Evolutionary conservation across 148 eudicot species (phyloP), one percentile per base, ranked within the genome.

Genomic region (Nyssa sinensis): DNA sequence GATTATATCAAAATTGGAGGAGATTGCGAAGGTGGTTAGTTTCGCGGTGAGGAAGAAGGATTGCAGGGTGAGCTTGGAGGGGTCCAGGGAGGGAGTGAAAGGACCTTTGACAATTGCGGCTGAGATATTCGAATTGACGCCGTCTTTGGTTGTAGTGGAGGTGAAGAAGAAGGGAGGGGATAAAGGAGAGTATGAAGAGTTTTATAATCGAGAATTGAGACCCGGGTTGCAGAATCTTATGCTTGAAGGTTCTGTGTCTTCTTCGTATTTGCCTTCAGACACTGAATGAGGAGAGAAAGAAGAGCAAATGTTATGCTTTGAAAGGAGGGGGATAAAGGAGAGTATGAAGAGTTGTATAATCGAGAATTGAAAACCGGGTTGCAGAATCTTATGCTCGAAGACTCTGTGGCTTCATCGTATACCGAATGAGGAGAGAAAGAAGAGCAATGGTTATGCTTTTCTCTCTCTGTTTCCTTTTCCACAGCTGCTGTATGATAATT

Each of bases 81-180:
- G 97, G 9, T 78, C 91, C 0, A 86, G 77, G 28, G 91, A 90
- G 64, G 91, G 97, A 3, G 82, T 78, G 1, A 88, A 86, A 69
- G 94, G 93, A 12, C 97, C 97, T 1, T 79, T 92, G 80, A 78
- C 86, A 0, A 49, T 92, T 9, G 88, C 86, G 16, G 91, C 86
- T 12, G 97, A 92, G 86, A 92, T 92, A 31, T 92, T 92, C 58
- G 97, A 92, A 82, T 33, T 92, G 11, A 92, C 97, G 10, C 94
- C 94, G 17, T 81, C 84, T 4, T 68, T 92, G 78, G 84, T 82
- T 70, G 88, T 92, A 77, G 88, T 92, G 55, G 97, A 92, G 72
- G 90, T 90, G 32, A 90, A 83, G 87, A 92, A 85, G 71, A 88
- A 87, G 33, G 89, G 87, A 5, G 97, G 97, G n/a, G 94, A 92